Percentiles rank a stretch among this genome's conserved stretches.
Conservation (phyloP, 1,284 basidiomycete genomes). For the Moniliophthora roreri region DNA sequence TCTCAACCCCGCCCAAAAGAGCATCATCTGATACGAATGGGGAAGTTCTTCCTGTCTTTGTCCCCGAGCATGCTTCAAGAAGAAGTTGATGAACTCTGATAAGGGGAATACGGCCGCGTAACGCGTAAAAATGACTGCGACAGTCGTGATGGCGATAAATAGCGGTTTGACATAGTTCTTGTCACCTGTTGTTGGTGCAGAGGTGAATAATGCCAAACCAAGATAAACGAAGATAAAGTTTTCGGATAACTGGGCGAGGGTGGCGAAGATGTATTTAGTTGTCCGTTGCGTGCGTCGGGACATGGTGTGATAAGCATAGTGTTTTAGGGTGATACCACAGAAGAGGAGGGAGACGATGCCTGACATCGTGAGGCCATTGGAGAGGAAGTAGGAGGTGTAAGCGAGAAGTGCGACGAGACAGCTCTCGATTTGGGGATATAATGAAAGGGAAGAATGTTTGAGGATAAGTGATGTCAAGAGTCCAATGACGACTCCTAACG, state of each 20-base stretch:
- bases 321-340: conserved; percentile 98
- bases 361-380: conserved; percentile 91
- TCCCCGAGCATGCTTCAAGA: conserved; percentile 79
- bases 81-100: conserved; percentile 94
- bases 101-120: conserved; percentile 97
- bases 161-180: conserved; percentile 92
- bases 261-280: conserved; percentile 94
- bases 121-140: conserved; percentile 92
- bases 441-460: conserved; percentile 89
- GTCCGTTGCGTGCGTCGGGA: conserved; percentile 91
- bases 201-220: conserved; percentile 93
- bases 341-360: conserved; percentile 98
- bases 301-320: conserved; percentile 99
- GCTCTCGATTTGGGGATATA: conserved; percentile 91
- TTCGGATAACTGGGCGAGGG: conserved; percentile 92
- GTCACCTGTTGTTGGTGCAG: conserved; percentile 65
- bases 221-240: conserved; percentile 99
- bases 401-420: conserved; percentile 94
- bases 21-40: conserved; percentile 97
- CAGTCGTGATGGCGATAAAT: conserved; percentile 88
- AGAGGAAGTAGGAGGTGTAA: conserved; percentile 99
- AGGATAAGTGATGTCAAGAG: conserved; percentile 89
- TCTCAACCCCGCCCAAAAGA: conserved; percentile 97
- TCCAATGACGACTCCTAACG: conserved; percentile 89
- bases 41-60: conserved; percentile 87